Evolutionary conservation across 495 filamentous ascomycete genomes (phyloP).

Genomic region (Articulospora tetracladia): DNA sequence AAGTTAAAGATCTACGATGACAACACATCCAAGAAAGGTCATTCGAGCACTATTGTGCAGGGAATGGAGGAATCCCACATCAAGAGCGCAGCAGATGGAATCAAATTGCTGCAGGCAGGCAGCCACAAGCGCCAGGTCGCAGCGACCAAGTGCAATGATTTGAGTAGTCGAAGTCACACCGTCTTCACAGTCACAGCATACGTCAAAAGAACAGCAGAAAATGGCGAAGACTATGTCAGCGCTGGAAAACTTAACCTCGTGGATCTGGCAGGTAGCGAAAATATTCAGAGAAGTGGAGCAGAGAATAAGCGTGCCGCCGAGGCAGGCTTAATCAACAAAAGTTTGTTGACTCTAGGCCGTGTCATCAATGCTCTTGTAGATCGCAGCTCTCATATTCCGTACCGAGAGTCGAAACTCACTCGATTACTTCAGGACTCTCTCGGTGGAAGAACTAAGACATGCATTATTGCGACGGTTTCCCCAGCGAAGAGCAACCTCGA

Average conservation of each 20-base stretch:
- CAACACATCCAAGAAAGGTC: constrained; percentile 72
- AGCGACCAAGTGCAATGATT: constrained; percentile 96
- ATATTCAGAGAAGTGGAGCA: constrained; percentile 92
- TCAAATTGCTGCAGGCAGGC: constrained; percentile 83
- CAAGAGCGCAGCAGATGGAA: constrained; percentile 75
- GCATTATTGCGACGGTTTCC: constrained; percentile 96
- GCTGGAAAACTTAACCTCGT: constrained; percentile 94
- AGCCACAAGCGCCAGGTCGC: constrained; percentile 94
- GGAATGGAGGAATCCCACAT: constrained; percentile 97
- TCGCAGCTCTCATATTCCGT: constrained; percentile 85
- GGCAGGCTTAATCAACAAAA: constrained; percentile 97
- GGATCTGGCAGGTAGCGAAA: constrained; percentile 94
- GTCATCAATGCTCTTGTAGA: constrained; percentile 99
- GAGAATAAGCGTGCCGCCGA: constrained; percentile 97
- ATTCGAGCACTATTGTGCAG: constrained; percentile 78
- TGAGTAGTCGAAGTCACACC: constrained; percentile 93
- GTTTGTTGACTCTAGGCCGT: constrained; percentile 85
- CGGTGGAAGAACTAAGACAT: constrained; percentile 92
- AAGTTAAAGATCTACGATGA: constrained; percentile 98
- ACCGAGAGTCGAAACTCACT: constrained; percentile 95
- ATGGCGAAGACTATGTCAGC: constrained; percentile 87
- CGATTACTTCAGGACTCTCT: constrained; percentile 93
- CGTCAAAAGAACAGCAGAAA: constrained; percentile 74
- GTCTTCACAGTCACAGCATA: constrained; percentile 92
- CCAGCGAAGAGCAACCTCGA: constrained; percentile 92